Conservation (phyloP, 2,329 filamentous ascomycete species). For the Coniella vitis region DNA sequence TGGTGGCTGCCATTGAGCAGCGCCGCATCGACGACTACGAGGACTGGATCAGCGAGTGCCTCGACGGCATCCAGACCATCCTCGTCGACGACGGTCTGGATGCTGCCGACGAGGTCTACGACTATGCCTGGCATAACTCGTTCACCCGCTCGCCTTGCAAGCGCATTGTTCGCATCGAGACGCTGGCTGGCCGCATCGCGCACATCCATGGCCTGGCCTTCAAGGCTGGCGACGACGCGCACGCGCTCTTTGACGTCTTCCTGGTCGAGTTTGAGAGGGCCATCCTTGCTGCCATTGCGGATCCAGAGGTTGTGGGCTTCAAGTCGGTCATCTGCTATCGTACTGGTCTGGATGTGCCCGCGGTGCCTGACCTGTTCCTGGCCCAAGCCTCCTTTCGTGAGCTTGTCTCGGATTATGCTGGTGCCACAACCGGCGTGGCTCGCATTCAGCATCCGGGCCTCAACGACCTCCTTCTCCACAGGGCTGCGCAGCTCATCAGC, state of each 20-base stretch:
- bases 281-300: conserved; percentile 51
- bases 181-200: conserved; percentile 58
- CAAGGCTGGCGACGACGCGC: conserved; percentile 31
- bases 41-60: conserved; percentile 54
- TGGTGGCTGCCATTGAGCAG: conserved; percentile 37
- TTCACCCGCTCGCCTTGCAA: conserved; percentile 59
- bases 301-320: conserved; percentile 68
- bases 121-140: conserved; percentile 57
- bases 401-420: conserved; percentile 28
- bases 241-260: conserved; percentile 36
- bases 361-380: conserved; percentile 33
- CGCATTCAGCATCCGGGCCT: conserved; percentile 57
- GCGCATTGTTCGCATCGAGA: conserved; percentile 73
- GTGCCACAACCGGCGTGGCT: conserved; percentile 30
- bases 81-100: conserved; percentile 74
- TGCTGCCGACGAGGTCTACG: conserved; percentile 46
- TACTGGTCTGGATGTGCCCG: conserved; percentile 59
- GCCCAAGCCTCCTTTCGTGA: conserved; percentile 32
- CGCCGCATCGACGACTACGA: conserved; percentile 40
- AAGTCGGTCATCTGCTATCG: conserved; percentile 81
- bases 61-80: conserved; percentile 65
- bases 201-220: conserved; percentile 32
- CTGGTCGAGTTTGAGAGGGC: conserved; percentile 41
- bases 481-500: conserved; percentile 52
- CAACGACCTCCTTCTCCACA: conserved; percentile 64